Conservation (phyloP, 768 basidiomycete genomes). For the Postia placenta region DNA sequence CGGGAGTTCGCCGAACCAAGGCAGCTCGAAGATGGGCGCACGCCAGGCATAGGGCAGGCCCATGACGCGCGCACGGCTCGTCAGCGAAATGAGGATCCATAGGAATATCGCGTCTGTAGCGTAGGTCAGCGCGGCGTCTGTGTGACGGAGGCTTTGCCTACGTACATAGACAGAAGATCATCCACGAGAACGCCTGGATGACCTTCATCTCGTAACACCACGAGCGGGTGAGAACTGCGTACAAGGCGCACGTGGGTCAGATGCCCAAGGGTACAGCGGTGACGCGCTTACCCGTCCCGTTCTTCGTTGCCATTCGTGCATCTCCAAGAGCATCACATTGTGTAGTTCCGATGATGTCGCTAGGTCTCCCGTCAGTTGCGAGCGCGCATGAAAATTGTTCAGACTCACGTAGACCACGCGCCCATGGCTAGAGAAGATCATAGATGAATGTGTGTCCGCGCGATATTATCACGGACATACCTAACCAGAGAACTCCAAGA, state of each 20-base stretch:
- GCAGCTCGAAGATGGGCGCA: slow-evolving; percentile 57
- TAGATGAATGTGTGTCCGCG: not conserved
- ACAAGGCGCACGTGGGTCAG: not conserved
- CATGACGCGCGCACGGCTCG: slow-evolving; percentile 46
- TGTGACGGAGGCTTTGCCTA: slow-evolving; percentile 6
- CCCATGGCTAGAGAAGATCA: slow-evolving; percentile 47
- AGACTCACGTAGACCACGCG: slow-evolving; percentile 63
- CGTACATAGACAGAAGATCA: slow-evolving; percentile 50
- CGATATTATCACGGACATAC: slow-evolving; percentile 32
- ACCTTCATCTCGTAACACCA: slow-evolving; percentile 81
- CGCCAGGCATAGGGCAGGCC: slow-evolving; percentile 51
- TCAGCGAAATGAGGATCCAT: slow-evolving; percentile 49
- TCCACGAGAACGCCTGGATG: slow-evolving; percentile 75
- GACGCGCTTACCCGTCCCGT: slow-evolving; percentile 43
- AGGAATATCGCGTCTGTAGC: slow-evolving; percentile 41
- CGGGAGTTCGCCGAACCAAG: slow-evolving; percentile 72
- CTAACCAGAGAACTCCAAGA: slow-evolving; percentile 61
- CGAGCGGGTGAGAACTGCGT: slow-evolving; percentile 43
- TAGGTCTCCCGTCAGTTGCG: slow-evolving; percentile 19
- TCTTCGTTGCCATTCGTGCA: slow-evolving; percentile 40
- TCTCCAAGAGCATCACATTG: slow-evolving; percentile 28
- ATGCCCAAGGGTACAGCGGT: too few species aligned
- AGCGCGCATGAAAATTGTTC: not conserved
- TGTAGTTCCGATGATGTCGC: slow-evolving; percentile 58
- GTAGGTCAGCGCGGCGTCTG: not conserved